Evolutionary conservation across 2,329 filamentous ascomycete genomes (phyloP), one percentile per base, ranked within the genome.

Genomic region (Rhynchosporium secalis): DNA sequence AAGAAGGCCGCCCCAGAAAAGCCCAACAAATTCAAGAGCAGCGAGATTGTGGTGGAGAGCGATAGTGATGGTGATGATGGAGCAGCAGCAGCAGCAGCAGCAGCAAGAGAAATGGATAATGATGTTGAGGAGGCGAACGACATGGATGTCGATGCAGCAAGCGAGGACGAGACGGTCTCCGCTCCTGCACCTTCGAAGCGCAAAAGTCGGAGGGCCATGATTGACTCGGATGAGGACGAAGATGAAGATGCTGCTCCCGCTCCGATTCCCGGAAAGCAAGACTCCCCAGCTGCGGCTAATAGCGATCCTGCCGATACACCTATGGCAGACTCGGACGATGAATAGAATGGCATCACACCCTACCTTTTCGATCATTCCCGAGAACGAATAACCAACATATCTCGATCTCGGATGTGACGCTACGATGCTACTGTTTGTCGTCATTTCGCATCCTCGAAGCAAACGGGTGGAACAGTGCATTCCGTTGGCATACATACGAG

Each of bases 41-140:
- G 67, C 61, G 72, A 74, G 62, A 72, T 74, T 54, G 72, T 75
- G 6, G 72, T 74, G 12, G 72, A 74, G 56, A 72, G 70, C 62
- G 73, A 75, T 54, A 72, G 70, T 45, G 72, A 74, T 26, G 71
- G 63, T 0, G 73, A 73, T 54, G 66, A 72, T 65, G 72, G 71
- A 8, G 71, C 64, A 33, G 70, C 66, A 28, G 70, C 69, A n/a
- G n/a, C 64, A 33, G 70, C 66, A 28, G 70, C 69, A 26, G 71
- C 71, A 6, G 65, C 61, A 38, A 65, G 60, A 58, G 70, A 69
- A 28, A 73, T 72, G 70, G 66, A 70, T 41, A 61, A 62, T 12
- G 70, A 73, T 59, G 60, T 64, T 45, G 67, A 68, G 20, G 56
- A 62, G 33, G 56, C 48, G 45, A 60, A 47, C 29, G 63, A 60